phyloP scores from a whole-genome alignment of 2,329 filamentous ascomycete genomes.

The Aspergillus flavus region DNA sequence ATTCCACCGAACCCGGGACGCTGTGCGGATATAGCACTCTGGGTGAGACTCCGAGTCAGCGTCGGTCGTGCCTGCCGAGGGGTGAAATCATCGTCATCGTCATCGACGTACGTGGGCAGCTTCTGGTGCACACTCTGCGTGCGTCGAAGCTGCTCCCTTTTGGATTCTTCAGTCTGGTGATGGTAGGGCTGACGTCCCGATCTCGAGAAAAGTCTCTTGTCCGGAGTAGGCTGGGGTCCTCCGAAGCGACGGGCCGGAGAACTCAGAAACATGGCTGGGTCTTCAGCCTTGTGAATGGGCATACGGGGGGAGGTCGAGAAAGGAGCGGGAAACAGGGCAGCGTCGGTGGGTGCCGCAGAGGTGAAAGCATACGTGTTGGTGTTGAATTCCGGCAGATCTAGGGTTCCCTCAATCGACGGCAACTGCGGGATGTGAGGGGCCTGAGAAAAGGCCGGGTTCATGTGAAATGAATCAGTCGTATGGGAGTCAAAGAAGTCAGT shows the following conservation, averaged over 20 bases:
- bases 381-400: slow-evolving; percentile 38
- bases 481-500: slow-evolving; percentile 27
- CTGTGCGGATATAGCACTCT: slow-evolving; percentile 37
- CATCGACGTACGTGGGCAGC: slow-evolving; percentile 32
- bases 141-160: slow-evolving; percentile 44
- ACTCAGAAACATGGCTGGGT: slow-evolving; percentile 51
- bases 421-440: slow-evolving; percentile 37
- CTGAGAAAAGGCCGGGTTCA: slow-evolving; percentile 19
- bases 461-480: slow-evolving; percentile 20
- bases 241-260: slow-evolving; percentile 53
- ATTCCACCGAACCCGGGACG: slow-evolving; percentile 34
- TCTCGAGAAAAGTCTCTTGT: slow-evolving; percentile 28
- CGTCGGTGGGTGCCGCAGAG: slow-evolving; percentile 35
- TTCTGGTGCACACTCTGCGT: slow-evolving; percentile 33
- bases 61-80: slow-evolving; percentile 37
- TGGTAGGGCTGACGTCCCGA: slow-evolving; percentile 49
- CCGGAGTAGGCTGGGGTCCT: slow-evolving; percentile 36
- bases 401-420: slow-evolving; percentile 36
- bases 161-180: slow-evolving; percentile 52
- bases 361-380: slow-evolving; percentile 31
- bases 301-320: slow-evolving; percentile 50
- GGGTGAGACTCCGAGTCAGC: slow-evolving; percentile 45
- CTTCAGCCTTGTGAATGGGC: slow-evolving; percentile 42
- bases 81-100: slow-evolving; percentile 39
- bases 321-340: slow-evolving; percentile 44